Evolutionary conservation across 2,329 filamentous ascomycete species (phyloP), one percentile per base, ranked within the genome.

Genomic region (Scytalidium lignicola): DNA sequence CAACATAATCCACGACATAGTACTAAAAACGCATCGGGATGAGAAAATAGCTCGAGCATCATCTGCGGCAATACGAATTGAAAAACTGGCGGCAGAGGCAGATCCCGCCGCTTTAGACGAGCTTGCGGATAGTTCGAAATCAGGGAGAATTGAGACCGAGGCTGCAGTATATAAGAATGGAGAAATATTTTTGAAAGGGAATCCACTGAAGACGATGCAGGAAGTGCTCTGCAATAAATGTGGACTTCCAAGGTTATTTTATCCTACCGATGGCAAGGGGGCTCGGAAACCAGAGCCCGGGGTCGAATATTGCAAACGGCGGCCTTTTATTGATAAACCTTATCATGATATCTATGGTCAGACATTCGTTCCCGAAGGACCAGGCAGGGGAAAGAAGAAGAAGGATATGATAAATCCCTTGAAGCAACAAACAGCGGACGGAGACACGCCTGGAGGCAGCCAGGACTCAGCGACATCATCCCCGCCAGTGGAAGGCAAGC

Each of bases 311-410:
- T 92, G 88, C 76, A 88, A 88, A 67, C 83, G 83, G 56, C 82
- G 86, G 52, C 86, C 87, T 0, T 91, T 86, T 72, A 86, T 89
- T 52, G 81, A 88, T 57, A 84, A 87, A 64, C 75, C 82, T 2
- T 86, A 86, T 52, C 86, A 83, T 69, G 87, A 92, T 66, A 88
- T 91, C 55, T 90, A 90, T 67, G 87, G 86, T 45, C 88, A 90
- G 67, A 88, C 85, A 22, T 91, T 88, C 78, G 83, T 88, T 13
- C 83, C 82, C 17, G 84, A 85, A 19, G 82, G 82, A 13, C 78
- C 85, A 52, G 86, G 86, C 52, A 86, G 87, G 71, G 88, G 87
- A 70, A 88, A 87, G 72, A 88, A 87, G 73, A 90, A 86, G 77
- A 90, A 88, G 74, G 86, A 84, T 65, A 82, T 83, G 71, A 80